These are phyloP conservation scores for Schizopora paradoxa DNA, from an alignment of 1,284 basidiomycete species.

Conservation along the genomic window DNA sequence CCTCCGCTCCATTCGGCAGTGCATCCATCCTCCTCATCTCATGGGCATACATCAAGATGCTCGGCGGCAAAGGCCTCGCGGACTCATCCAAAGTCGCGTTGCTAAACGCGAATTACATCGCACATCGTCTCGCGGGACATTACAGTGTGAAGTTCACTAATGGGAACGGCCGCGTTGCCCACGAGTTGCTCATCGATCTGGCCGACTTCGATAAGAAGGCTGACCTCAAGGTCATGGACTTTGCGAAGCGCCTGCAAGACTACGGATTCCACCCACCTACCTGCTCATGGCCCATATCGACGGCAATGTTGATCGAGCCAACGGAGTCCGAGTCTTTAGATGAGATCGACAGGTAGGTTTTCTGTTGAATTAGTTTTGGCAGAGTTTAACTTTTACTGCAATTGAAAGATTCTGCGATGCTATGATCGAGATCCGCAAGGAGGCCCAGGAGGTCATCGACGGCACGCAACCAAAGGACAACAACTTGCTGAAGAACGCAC, in stretches of 20 bases:
- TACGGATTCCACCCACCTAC: slow-evolving; percentile 90
- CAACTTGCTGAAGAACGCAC: slow-evolving; percentile 92
- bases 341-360: slow-evolving; percentile 73
- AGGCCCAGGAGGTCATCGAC: slow-evolving; percentile 82
- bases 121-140: slow-evolving; percentile 76
- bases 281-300: slow-evolving; percentile 91
- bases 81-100: slow-evolving; percentile 85
- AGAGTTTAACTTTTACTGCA: background rate
- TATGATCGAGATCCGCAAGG: slow-evolving; percentile 91
- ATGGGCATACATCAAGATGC: slow-evolving; percentile 98
- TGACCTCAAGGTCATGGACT: slow-evolving; percentile 90
- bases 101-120: slow-evolving; percentile 97
- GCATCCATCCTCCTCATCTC: slow-evolving; percentile 95
- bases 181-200: slow-evolving; percentile 93
- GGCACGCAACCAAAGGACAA: slow-evolving; percentile 85
- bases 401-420: slow-evolving; percentile 82
- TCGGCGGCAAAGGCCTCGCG: slow-evolving; percentile 85
- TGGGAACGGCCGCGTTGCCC: slow-evolving; percentile 85
- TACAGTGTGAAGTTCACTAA: slow-evolving; percentile 92
- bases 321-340: slow-evolving; percentile 91
- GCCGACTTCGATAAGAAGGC: slow-evolving; percentile 89
- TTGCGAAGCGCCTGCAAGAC: slow-evolving; percentile 92
- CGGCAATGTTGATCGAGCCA: slow-evolving; percentile 93
- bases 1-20: slow-evolving; percentile 90
- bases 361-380: background rate